Base-by-base conservation (phyloP, 768 basidiomycete species). In the Astraeus odoratus region DNA sequence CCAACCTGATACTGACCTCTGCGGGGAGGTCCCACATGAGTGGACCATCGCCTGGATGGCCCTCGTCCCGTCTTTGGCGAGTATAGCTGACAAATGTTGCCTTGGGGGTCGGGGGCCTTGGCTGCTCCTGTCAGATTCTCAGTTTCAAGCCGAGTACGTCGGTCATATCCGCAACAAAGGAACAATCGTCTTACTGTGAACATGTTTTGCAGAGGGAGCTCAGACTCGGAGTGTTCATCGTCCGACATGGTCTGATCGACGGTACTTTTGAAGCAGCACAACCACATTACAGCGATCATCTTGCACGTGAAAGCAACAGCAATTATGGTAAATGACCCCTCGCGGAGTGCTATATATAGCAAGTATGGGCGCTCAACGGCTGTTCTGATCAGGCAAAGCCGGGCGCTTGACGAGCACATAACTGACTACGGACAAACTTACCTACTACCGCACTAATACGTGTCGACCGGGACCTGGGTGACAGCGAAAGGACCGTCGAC, bases 41-140 rank as follows among this genome's bases (percentile, higher is more conserved):
- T n/a, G n/a, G 49, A 10, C 25, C 22, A 9, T 62, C 51, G 72
- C 72, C 70, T 25, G 63, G 59, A 19, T 52, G 39, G 8, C 15
- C 6, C 13, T 46, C 47, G 12, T n/a, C n/a, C n/a, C n/a, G n/a
- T n/a, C n/a, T n/a, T 8, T 37, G 42, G 12, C 81, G 74, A 13
- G 58, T 51, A 56, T 80, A 87, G 0, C 66, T 68, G 1, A 71
- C 65, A 7, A 70, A 51, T 0, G 82, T 83, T 3, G 83, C 73
- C 56, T 76, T 70, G 1, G 86, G 86, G 0, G 80, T 76, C 2
- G 83, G 78, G 9, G 84, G 85, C 22, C 83, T 72, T 9, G 75
- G 68, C 2, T 77, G 77, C 63, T 86, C 84, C 83, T 64, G 37
- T 7, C 15, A 34, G 5, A 29, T 18, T 18, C 2, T 15, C 25